Base-by-base conservation (phyloP, 306 rosid genomes). In the Cucurbita pepo region DNA sequence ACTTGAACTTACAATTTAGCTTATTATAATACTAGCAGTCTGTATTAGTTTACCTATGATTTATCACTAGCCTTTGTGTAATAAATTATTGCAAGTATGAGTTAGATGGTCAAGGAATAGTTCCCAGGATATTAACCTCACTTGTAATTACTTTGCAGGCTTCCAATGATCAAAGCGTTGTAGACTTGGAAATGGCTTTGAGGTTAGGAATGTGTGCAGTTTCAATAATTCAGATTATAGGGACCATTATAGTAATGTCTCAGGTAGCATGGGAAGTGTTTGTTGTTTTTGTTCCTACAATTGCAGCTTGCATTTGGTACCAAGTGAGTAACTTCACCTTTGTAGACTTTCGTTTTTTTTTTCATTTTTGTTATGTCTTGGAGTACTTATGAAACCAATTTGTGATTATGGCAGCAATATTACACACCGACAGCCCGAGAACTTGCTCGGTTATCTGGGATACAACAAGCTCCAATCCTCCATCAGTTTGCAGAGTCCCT, bases 261-360 rank as follows among this genome's bases (percentile, higher is more conserved):
- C 98, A 94, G 65, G 97, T 84, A 75, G 97, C 97, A 55, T 90
- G 98, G 98, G 86, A 94, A 90, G 96, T 94, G 44, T 94, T 94
- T 77, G 87, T 81, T 81, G 85, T 94, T 78, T 89, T 94, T 83
- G 78, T 94, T 81, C 98, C 97, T 37, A 91, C 87, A 57, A 86
- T 89, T 55, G 97, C 78, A 44, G 58, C 90, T 77, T 94, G 98
- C 92, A 75, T 94, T 66, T 94, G 97, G 96, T 94, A 86, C 84
- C 97, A 94, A 84, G 98, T 94, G 86, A 78, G 90, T 38, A 41
- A 53, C 72, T 67, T 61, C 44, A 74, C 57, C 72, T 36, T 37
- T 74, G 53, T 43, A 18, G 74, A 59, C 7, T 64, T 50, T n/a
- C 44, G 45, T 16, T 16, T 41, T 57, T 57, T 55, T 22, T 56